Percentiles rank a stretch among this genome's conserved stretches.
These are phyloP conservation scores for Penicillium sclerotiorum DNA, from an alignment of 2,329 filamentous ascomycete species.

Conservation along the genomic window DNA sequence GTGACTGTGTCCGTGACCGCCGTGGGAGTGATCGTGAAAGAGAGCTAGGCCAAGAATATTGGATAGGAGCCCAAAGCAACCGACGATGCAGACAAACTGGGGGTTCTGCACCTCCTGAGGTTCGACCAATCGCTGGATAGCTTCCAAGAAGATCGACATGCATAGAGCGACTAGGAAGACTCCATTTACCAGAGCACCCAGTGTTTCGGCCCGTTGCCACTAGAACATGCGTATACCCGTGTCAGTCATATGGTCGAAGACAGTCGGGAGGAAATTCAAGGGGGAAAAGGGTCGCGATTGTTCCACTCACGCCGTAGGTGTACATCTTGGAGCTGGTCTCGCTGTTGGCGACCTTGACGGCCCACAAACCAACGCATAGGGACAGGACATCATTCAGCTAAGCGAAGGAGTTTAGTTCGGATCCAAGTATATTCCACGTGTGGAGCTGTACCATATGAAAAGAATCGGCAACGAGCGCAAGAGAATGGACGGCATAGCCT, in stretches of 20 bases:
- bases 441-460: slow-evolving; percentile 82
- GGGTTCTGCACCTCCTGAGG: slow-evolving; percentile 86
- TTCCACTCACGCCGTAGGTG: slow-evolving; percentile 80
- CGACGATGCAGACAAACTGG: slow-evolving; percentile 84
- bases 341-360: slow-evolving; percentile 83
- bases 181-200: slow-evolving; percentile 94
- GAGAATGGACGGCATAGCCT: slow-evolving; percentile 83
- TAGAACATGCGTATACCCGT: too few species aligned
- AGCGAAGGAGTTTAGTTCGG: background rate
- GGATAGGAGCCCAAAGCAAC: slow-evolving; percentile 79
- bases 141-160: slow-evolving; percentile 94
- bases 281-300: background rate
- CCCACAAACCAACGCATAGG: slow-evolving; percentile 89
- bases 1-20: slow-evolving; percentile 54
- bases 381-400: slow-evolving; percentile 97
- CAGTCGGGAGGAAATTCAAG: too few species aligned
- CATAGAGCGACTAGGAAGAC: slow-evolving; percentile 97
- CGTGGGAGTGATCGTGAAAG: slow-evolving; percentile 90
- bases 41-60: slow-evolving; percentile 88
- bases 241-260: too few species aligned
- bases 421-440: background rate
- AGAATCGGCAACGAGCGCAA: slow-evolving; percentile 92
- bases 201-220: slow-evolving; percentile 96
- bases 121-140: slow-evolving; percentile 87
- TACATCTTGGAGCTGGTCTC: slow-evolving; percentile 82